Evolutionary conservation across 1,284 basidiomycete species (phyloP).

Genomic region (Ustilago crameri): DNA sequence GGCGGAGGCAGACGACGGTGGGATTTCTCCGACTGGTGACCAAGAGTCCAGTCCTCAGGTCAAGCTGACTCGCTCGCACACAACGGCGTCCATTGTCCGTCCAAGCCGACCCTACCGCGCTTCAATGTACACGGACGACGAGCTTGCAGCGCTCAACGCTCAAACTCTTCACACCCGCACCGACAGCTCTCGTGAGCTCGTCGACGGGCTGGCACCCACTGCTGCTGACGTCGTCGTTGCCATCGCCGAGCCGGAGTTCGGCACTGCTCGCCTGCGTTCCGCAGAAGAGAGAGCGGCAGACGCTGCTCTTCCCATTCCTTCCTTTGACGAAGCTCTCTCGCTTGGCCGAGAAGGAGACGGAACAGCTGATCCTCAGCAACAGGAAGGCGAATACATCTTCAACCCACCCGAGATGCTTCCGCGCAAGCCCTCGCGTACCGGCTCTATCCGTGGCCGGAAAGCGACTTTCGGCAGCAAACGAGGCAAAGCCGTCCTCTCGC

Average conservation of each 20-base stretch:
- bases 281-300: conserved; percentile 11
- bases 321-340: conserved; percentile 6
- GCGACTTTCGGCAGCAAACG: conserved; percentile 48
- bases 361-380: background rate
- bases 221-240: background rate
- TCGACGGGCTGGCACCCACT: conserved; percentile 19
- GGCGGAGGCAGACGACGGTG: conserved; percentile 13
- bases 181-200: conserved; percentile 43
- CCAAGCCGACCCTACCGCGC: conserved; percentile 47
- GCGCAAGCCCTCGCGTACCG: background rate
- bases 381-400: conserved; percentile 33
- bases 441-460: conserved; percentile 28
- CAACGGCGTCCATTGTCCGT: conserved; percentile 25
- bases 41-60: conserved; percentile 4
- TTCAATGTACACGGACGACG: conserved; percentile 54
- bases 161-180: conserved; percentile 20
- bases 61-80: conserved; percentile 31
- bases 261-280: conserved; percentile 34
- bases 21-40: background rate
- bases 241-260: conserved; percentile 26
- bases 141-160: conserved; percentile 31
- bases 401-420: conserved; percentile 3
- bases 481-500: conserved; percentile 39
- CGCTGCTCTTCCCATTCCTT: conserved; percentile 8
- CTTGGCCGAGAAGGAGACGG: background rate